Conservation (phyloP, 1,284 basidiomycete species). For the Cutaneotrichosporon cyanovorans region DNA sequence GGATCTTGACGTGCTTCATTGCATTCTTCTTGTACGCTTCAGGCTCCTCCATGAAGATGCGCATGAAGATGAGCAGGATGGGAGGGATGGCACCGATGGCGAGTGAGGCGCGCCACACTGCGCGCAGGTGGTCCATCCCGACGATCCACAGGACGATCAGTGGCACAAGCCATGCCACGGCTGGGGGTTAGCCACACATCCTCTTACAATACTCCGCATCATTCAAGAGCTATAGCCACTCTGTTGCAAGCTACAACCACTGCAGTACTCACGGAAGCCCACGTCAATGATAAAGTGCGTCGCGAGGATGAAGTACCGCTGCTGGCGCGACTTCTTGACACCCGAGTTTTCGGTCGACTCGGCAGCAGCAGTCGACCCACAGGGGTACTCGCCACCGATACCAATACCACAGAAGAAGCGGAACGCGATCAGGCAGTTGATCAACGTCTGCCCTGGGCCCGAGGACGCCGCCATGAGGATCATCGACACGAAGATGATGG, state of each 20-base stretch:
- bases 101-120: slow-evolving; percentile 79
- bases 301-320: slow-evolving; percentile 63
- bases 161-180: slow-evolving; percentile 72
- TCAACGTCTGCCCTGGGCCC: slow-evolving; percentile 50
- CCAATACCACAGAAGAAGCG: slow-evolving; percentile 73
- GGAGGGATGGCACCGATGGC: slow-evolving; percentile 81
- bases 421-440: slow-evolving; percentile 71
- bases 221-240: no score
- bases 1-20: slow-evolving; percentile 59
- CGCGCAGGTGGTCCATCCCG: slow-evolving; percentile 67
- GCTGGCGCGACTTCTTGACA: slow-evolving; percentile 69
- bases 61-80: slow-evolving; percentile 69
- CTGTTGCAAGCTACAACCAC: no score
- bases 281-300: slow-evolving; percentile 17
- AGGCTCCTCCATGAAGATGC: slow-evolving; percentile 70
- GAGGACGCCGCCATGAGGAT: slow-evolving; percentile 54
- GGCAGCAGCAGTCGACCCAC: slow-evolving; percentile 54
- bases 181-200: slow-evolving; percentile 1
- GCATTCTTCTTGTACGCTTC: slow-evolving; percentile 47
- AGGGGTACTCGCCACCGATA: slow-evolving; percentile 79
- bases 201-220: not conserved
- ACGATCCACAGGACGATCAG: slow-evolving; percentile 82
- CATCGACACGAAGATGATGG: slow-evolving; percentile 13
- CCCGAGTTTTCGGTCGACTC: slow-evolving; percentile 73
- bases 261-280: slow-evolving; percentile 10